Evolutionary conservation across 2,329 filamentous ascomycete genomes (phyloP).

Genomic region (Aspergillus proliferans): DNA sequence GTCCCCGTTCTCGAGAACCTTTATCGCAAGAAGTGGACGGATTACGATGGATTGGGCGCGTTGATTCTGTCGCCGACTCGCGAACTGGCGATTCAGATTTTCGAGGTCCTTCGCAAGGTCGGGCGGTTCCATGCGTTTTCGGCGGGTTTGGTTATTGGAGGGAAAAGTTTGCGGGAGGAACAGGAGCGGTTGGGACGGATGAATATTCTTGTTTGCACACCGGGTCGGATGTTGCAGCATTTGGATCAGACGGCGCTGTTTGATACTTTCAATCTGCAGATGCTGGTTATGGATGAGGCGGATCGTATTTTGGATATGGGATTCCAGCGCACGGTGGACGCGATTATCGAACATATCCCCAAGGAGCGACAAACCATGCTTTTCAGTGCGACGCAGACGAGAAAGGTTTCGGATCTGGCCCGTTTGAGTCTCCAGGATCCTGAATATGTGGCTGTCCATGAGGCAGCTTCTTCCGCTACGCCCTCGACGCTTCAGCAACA

Average conservation of each 20-base stretch:
- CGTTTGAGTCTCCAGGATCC: constrained; percentile 81
- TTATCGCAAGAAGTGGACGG: constrained; percentile 81
- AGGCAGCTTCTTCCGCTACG: constrained; percentile 71
- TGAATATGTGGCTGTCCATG: constrained; percentile 92
- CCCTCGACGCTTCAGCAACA: constrained; percentile 81
- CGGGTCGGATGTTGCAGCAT: constrained; percentile 90
- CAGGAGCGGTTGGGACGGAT: constrained; percentile 77
- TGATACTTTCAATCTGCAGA: constrained; percentile 82
- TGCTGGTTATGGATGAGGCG: constrained; percentile 90
- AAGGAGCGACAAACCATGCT: constrained; percentile 81
- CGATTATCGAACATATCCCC: constrained; percentile 85
- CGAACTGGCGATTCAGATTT: constrained; percentile 94
- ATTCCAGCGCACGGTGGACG: constrained; percentile 84
- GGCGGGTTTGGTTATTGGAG: constrained; percentile 87
- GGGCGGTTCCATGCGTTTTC: constrained; percentile 86
- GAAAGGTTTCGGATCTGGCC: constrained; percentile 85
- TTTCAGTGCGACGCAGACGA: constrained; percentile 95
- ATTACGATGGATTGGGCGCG: constrained; percentile 83
- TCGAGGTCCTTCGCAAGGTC: constrained; percentile 85
- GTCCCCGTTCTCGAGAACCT: constrained; percentile 89
- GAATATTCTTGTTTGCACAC: constrained; percentile 96
- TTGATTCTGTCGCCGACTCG: constrained; percentile 90
- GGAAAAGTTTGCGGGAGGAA: constrained; percentile 83
- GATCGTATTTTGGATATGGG: constrained; percentile 98
- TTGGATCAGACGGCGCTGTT: constrained; percentile 88